These are phyloP conservation scores for Globisporangium parvum DNA, from an alignment of 352 stramenopile species.

Conservation along the genomic window DNA sequence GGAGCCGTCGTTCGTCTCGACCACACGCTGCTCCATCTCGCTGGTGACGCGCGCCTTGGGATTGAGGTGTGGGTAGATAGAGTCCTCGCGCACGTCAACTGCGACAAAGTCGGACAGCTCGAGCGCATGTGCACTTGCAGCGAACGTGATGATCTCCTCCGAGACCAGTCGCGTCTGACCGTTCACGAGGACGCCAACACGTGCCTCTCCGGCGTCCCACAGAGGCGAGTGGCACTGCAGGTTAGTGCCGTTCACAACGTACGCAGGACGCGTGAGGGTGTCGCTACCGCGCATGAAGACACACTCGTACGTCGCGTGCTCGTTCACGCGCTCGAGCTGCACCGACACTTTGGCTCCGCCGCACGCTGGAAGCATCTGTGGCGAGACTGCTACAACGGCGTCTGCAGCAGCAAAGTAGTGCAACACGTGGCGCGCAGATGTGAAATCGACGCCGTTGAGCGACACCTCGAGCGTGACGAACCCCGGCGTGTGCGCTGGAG, in stretches of 20 bases:
- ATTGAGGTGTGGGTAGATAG: neutral
- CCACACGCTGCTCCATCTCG: neutral
- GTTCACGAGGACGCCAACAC: constrained; percentile 22
- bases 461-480: constrained; percentile 33
- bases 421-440: constrained; percentile 14
- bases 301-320: constrained; percentile 22
- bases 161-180: constrained; percentile 18
- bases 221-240: constrained; percentile 22
- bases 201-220: constrained; percentile 21
- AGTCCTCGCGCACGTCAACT: neutral
- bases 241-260: constrained; percentile 16
- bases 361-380: constrained; percentile 16
- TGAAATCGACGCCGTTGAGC: constrained; percentile 49
- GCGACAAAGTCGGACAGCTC: neutral
- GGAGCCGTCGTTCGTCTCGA: neutral
- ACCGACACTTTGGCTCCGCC: constrained; percentile 26
- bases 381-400: constrained; percentile 17
- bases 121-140: constrained; percentile 9
- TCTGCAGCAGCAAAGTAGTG: constrained; percentile 28
- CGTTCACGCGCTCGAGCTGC: constrained; percentile 9
- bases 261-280: constrained; percentile 17
- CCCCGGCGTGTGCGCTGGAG: constrained; percentile 16
- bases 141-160: constrained; percentile 13
- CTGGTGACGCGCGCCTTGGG: neutral
- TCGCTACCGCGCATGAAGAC: constrained; percentile 20